Base-by-base conservation (phyloP, 495 filamentous ascomycete species). In the Penicillium malachiteum region DNA sequence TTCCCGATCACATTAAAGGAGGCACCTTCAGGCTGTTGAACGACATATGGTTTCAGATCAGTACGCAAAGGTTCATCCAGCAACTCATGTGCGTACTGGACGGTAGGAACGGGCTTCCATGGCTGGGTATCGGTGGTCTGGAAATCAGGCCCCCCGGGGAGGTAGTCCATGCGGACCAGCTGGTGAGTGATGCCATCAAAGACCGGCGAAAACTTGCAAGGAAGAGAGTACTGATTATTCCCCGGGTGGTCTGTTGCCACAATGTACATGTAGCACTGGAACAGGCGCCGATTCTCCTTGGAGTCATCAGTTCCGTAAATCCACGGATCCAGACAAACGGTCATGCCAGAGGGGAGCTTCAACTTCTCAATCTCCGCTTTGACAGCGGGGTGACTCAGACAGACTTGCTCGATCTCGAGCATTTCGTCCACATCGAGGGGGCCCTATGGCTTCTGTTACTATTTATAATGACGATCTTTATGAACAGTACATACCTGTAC, bases 191-290 rank as follows among this genome's bases (percentile, higher is more conserved):
- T 76, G 0, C 81, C 82, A 61, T 85, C 83, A 39, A 96, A 76
- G 16, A 94, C 88, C 0, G 91, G 90, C 5, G 87, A 91, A 59
- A 94, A 87, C 34, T 85, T 79, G 47, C 91, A 79, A 0, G 91
- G 91, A 34, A 89, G 79, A 0, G 89, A 84, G 67, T 96, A 96
- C 59, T 93, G 87, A 64, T 92, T 92, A 57, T 74, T 71, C 48
- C 75, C 66, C 2, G 73, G 68, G 41, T 77, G 73, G 48, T 77
- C 68, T 1, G 55, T 59, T 1, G 58, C 64, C 3, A 75, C 67
- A 16, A 76, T 67, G 32, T 76, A 76, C 69, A 78, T 74, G 57
- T 75, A 78, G 59, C 72, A 76, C 51, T 78, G 75, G 50, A 72
- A 71, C 50, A 76, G 43, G 0, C 72, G 73, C 9, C 72, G 71